Conservation (phyloP, 495 filamentous ascomycete species). For the Penicillium steckii region DNA sequence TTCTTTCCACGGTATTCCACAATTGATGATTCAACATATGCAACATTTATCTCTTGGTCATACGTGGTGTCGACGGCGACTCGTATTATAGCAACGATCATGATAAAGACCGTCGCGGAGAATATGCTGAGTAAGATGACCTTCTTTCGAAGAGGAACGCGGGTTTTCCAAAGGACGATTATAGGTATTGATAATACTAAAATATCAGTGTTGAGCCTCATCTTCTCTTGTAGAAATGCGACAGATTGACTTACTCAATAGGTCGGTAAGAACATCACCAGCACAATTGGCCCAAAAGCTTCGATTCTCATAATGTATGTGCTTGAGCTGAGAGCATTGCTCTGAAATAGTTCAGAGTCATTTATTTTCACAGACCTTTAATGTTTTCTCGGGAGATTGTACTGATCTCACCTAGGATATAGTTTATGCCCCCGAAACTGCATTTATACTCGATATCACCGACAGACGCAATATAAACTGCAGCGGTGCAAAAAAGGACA, state of each 20-base stretch:
- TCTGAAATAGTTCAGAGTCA: too few species aligned
- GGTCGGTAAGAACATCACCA: slow-evolving; percentile 18
- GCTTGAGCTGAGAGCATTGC: slow-evolving; percentile 10
- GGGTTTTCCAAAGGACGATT: slow-evolving; percentile 21
- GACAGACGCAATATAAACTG: slow-evolving; percentile 15
- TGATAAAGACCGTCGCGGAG: slow-evolving; percentile 23
- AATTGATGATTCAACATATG: not conserved
- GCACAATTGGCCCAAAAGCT: slow-evolving; percentile 18
- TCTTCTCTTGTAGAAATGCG: not conserved
- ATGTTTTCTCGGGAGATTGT: not conserved
- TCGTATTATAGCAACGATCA: slow-evolving; percentile 22
- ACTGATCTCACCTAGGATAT: slow-evolving; percentile 10
- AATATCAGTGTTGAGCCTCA: slow-evolving; percentile 10
- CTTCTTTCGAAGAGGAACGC: slow-evolving; percentile 20
- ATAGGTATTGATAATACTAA: not conserved
- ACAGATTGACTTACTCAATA: slow-evolving; percentile 24
- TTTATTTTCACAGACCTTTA: too few species aligned
- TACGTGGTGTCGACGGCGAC: slow-evolving; percentile 17
- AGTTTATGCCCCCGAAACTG: slow-evolving; percentile 13
- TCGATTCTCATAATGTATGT: slow-evolving; percentile 16
- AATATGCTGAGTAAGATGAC: slow-evolving; percentile 21
- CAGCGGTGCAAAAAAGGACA: slow-evolving; percentile 10
- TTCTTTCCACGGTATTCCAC: not conserved
- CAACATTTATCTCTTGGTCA: slow-evolving; percentile 15
- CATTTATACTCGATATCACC: slow-evolving; percentile 22